Conservation (phyloP, 2,329 filamentous ascomycete genomes). For the Pleoardoris graminearum region DNA sequence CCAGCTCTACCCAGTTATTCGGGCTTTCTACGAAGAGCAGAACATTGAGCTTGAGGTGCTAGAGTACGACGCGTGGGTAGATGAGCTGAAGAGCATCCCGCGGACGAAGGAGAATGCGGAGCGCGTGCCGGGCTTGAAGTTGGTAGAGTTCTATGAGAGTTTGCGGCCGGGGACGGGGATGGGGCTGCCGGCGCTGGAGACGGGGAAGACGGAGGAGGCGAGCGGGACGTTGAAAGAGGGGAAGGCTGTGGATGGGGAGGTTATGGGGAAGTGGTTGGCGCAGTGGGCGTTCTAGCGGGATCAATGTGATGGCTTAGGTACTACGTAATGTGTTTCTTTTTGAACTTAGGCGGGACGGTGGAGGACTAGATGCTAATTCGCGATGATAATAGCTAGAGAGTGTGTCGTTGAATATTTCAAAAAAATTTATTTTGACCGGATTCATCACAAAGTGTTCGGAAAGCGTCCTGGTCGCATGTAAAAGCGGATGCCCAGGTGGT, state of each 20-base stretch:
- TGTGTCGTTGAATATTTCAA: no score
- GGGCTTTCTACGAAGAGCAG: neutral
- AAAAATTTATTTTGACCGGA: no score
- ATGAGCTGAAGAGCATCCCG: constrained; percentile 10
- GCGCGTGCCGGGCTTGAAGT: constrained; percentile 11
- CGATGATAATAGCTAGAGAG: neutral
- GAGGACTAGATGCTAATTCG: no score
- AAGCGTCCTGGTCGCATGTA: no score
- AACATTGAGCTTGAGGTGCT: constrained; percentile 6
- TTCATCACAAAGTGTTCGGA: no score
- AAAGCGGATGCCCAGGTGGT: no score
- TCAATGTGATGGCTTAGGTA: neutral
- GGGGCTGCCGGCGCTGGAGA: constrained; percentile 11
- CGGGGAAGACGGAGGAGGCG: neutral
- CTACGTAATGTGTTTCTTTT: no score
- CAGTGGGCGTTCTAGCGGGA: neutral
- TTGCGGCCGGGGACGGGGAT: neutral
- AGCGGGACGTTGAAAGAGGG: neutral
- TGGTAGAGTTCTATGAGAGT: constrained; percentile 14
- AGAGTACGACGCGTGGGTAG: constrained; percentile 11
- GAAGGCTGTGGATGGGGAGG: neutral
- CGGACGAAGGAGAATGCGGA: constrained; percentile 17
- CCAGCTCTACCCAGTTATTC: constrained; percentile 6
- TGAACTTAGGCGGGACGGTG: no score
- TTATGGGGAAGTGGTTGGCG: neutral